A percentile compares a stretch with the other conserved stretches of the same genome.
phyloP scores from a whole-genome alignment of 371 early-diverging fungal species.

The Rhizopus sp. region DNA sequence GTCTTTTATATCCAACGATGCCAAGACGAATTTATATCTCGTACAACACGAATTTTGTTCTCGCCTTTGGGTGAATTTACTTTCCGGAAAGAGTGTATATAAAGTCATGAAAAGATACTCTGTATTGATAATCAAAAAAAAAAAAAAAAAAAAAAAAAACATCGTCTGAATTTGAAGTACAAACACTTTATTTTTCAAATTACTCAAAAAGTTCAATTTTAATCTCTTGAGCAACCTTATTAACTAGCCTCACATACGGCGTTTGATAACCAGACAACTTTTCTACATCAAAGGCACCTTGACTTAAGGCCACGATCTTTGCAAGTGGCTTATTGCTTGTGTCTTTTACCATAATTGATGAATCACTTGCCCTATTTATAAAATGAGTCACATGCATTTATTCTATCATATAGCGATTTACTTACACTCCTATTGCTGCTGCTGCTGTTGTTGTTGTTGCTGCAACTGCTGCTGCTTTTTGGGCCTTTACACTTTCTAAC shows the following conservation, averaged over 20 bases:
- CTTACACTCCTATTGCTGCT: constrained; percentile 10
- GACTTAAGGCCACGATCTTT: constrained; percentile 18
- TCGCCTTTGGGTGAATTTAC: too few species aligned
- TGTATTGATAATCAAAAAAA: too few species aligned
- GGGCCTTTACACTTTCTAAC: constrained; percentile 24
- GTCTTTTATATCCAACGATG: too few species aligned
- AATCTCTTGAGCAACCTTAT: constrained; percentile 22
- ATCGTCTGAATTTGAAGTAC: constrained; percentile 2
- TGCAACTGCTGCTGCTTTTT: constrained; percentile 1
- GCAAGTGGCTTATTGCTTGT: constrained; percentile 9
- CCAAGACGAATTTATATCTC: too few species aligned
- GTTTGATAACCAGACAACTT: constrained; percentile 27
- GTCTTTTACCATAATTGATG: constrained; percentile 11
- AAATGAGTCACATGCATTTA: neutral
- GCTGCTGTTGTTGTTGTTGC: neutral
- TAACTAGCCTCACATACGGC: constrained; percentile 27
- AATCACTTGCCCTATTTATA: constrained; percentile 15
- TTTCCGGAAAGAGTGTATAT: too few species aligned
- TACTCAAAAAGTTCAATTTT: constrained; percentile 18
- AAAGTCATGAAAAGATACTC: too few species aligned
- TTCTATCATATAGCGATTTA: neutral
- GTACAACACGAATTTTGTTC: too few species aligned
- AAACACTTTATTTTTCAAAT: neutral
- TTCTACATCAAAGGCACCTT: constrained; percentile 24
- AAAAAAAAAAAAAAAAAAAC: too few species aligned